Evolutionary conservation across 2,329 filamentous ascomycete genomes (phyloP).

Genomic region (Shiraia sp.): DNA sequence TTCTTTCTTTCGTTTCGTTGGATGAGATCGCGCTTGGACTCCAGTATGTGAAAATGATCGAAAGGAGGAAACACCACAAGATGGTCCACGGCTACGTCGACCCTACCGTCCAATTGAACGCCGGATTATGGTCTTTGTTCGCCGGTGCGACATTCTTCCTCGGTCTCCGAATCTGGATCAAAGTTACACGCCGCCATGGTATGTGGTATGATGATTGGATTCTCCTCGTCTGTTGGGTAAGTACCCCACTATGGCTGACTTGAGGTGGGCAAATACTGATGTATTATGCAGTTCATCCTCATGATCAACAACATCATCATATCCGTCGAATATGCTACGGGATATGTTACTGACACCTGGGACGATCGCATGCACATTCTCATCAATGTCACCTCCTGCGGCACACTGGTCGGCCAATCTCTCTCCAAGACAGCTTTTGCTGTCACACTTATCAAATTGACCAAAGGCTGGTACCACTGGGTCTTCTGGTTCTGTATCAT

Average conservation of each 20-base stretch:
- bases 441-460: constrained; percentile 49
- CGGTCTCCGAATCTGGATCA: constrained; percentile 42
- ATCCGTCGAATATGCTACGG: constrained; percentile 53
- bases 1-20: constrained; percentile 8
- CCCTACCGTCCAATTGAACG: constrained; percentile 41
- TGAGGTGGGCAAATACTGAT: constrained; percentile 7
- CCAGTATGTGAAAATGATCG: constrained; percentile 29
- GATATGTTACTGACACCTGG: constrained; percentile 54
- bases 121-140: constrained; percentile 46
- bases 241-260: constrained; percentile 7
- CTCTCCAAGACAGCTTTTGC: constrained; percentile 46
- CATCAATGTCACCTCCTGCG: constrained; percentile 51
- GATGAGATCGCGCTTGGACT: constrained; percentile 6
- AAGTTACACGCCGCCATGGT: constrained; percentile 43
- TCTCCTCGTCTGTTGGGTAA: constrained; percentile 42
- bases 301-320: constrained; percentile 52
- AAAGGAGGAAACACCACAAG: constrained; percentile 23
- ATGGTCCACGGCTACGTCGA: constrained; percentile 34
- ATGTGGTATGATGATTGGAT: constrained; percentile 49
- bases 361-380: constrained; percentile 59
- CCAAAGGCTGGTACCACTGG: constrained; percentile 49
- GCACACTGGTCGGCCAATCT: constrained; percentile 44
- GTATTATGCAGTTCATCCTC: constrained; percentile 43
- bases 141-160: constrained; percentile 44
- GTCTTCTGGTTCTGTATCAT: constrained; percentile 56